Percentiles rank a stretch among this genome's conserved stretches.
Conservation (phyloP, 2,329 filamentous ascomycete genomes). For the Colletotrichum simmondsii region DNA sequence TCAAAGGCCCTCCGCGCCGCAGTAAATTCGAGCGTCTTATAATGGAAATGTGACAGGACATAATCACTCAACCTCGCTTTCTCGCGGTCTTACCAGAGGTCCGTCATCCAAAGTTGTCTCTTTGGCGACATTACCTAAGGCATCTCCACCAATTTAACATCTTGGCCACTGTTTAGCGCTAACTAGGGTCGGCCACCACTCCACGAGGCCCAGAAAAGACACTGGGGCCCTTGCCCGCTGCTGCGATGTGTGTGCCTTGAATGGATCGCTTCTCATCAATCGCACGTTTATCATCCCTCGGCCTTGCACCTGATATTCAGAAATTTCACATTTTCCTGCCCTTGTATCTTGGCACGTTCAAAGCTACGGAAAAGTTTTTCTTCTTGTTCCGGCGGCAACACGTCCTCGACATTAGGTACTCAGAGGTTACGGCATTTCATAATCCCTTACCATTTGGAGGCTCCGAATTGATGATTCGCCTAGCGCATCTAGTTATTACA, state of each 20-base stretch:
- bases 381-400: not conserved
- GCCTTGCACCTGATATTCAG: not conserved
- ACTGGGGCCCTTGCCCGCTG: not conserved
- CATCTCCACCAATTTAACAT: not conserved
- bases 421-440: not conserved
- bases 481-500: not conserved
- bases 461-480: not conserved
- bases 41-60: too few species aligned
- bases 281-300: not conserved
- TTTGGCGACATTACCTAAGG: slow-evolving; percentile 8
- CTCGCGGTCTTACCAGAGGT: not conserved
- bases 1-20: too few species aligned
- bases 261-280: slow-evolving; percentile 18
- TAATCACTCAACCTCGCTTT: not conserved
- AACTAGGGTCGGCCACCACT: not conserved
- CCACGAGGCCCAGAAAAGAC: not conserved
- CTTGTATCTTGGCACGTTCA: not conserved
- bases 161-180: not conserved
- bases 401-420: not conserved
- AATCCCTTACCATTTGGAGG: too few species aligned
- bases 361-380: not conserved
- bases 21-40: too few species aligned
- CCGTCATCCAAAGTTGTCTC: not conserved
- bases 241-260: slow-evolving; percentile 1
- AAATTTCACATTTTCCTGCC: not conserved